Percentiles rank a stretch among this genome's conserved stretches.
Evolutionary conservation across 805 yeast genomes (phyloP).

Genomic region (Nakazawaea peltata): DNA sequence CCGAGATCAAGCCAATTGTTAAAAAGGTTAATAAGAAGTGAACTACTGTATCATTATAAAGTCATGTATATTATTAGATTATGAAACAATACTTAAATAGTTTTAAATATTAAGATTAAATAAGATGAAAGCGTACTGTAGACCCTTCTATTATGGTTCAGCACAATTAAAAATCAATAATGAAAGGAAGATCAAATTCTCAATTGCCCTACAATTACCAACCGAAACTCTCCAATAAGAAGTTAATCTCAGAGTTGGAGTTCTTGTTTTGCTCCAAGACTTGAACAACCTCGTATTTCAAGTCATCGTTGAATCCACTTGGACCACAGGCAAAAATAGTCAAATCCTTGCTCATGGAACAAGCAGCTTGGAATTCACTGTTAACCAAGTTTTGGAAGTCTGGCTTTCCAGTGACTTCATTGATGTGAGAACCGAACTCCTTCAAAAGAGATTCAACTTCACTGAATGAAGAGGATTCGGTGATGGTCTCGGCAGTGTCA

Average conservation of each 20-base stretch:
- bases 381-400: neutral
- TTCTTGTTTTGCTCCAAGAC: neutral
- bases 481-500: neutral
- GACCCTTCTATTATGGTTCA: too few relatives aligned
- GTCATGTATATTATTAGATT: too few relatives aligned
- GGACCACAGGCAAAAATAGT: conserved; percentile 10
- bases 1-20: conserved; percentile 25
- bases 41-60: neutral
- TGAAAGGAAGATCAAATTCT: too few relatives aligned
- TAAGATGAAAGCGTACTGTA: too few relatives aligned
- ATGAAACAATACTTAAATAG: too few relatives aligned
- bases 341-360: neutral
- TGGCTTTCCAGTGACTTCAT: neutral
- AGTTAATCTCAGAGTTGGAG: neutral
- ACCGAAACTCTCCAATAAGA: conserved; percentile 5
- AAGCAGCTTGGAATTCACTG: neutral
- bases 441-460: neutral
- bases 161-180: too few relatives aligned
- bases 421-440: too few relatives aligned
- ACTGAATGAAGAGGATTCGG: neutral
- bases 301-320: conserved; percentile 9
- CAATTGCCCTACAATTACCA: too few relatives aligned
- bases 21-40: conserved; percentile 1
- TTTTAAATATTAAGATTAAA: neutral
- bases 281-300: conserved; percentile 5